Evolutionary conservation across 805 yeast species (phyloP).

Genomic region (Ogataea saltuana): DNA sequence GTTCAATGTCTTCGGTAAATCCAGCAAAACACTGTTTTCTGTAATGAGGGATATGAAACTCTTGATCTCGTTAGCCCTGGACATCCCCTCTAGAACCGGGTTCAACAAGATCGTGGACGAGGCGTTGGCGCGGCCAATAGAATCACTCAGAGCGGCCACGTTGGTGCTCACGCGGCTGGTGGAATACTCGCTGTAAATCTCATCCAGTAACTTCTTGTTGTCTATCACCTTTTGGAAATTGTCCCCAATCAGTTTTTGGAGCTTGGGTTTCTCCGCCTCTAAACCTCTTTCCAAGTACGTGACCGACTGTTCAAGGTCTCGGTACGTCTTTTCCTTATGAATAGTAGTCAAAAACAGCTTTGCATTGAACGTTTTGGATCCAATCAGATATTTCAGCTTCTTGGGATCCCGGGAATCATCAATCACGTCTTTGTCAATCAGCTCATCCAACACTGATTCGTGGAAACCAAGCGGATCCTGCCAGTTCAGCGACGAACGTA

Average conservation of each 20-base stretch:
- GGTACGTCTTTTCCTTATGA: slow-evolving; percentile 56
- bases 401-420: slow-evolving; percentile 41
- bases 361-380: slow-evolving; percentile 60
- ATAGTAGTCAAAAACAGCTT: slow-evolving; percentile 54
- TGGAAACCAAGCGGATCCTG: slow-evolving; percentile 59
- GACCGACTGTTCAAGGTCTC: slow-evolving; percentile 49
- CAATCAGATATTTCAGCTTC: slow-evolving; percentile 46
- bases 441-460: slow-evolving; percentile 44
- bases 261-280: slow-evolving; percentile 47
- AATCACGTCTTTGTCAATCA: slow-evolving; percentile 42
- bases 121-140: slow-evolving; percentile 49
- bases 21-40: slow-evolving; percentile 52
- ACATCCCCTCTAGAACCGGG: slow-evolving; percentile 56
- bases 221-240: slow-evolving; percentile 67
- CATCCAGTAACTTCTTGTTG: slow-evolving; percentile 63
- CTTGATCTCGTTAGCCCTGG: slow-evolving; percentile 49
- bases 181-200: slow-evolving; percentile 54
- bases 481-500: slow-evolving; percentile 7
- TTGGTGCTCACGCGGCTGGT: slow-evolving; percentile 26
- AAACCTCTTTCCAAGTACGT: slow-evolving; percentile 51
- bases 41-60: slow-evolving; percentile 53
- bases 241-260: slow-evolving; percentile 52
- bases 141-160: slow-evolving; percentile 33
- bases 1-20: slow-evolving; percentile 53
- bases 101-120: slow-evolving; percentile 52